These are phyloP conservation scores for Colletotrichum graminicola DNA, from an alignment of 2,329 filamentous ascomycete genomes.

Conservation along the genomic window DNA sequence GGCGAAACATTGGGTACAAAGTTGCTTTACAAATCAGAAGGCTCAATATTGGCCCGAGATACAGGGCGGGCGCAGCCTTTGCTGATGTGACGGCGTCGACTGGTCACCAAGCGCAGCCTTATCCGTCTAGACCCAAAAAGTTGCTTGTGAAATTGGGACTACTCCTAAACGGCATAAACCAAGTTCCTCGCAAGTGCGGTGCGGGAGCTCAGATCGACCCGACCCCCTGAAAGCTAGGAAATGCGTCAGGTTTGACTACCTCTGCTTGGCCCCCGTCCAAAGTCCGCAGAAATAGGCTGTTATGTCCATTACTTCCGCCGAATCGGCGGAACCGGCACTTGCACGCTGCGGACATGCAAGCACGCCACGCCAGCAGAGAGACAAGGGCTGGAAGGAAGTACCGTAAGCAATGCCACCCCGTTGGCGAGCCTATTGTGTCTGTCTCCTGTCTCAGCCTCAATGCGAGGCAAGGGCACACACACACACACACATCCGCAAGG, in stretches of 20 bases:
- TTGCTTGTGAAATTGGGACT: conserved; percentile 30
- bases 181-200: conserved; percentile 5
- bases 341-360: conserved; percentile 11
- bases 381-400: conserved; percentile 16
- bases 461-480: not conserved
- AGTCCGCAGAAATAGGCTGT: conserved; percentile 27
- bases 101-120: conserved; percentile 38
- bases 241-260: conserved; percentile 15
- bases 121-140: conserved; percentile 34
- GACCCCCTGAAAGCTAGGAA: conserved; percentile 10
- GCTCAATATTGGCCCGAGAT: conserved; percentile 30
- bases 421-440: not conserved
- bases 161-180: conserved; percentile 11
- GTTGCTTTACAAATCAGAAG: conserved; percentile 39
- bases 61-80: conserved; percentile 21
- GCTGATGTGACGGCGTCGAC: conserved; percentile 37
- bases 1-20: conserved; percentile 12
- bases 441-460: conserved; percentile 27
- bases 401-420: conserved; percentile 18
- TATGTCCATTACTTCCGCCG: conserved; percentile 34
- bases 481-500: conserved; percentile 15
- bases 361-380: conserved; percentile 6
- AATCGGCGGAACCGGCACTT: conserved; percentile 38
- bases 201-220: conserved; percentile 25
- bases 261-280: conserved; percentile 25